Evolutionary conservation across 257 asterid species (phyloP).

Genomic region (Vinca minor): DNA sequence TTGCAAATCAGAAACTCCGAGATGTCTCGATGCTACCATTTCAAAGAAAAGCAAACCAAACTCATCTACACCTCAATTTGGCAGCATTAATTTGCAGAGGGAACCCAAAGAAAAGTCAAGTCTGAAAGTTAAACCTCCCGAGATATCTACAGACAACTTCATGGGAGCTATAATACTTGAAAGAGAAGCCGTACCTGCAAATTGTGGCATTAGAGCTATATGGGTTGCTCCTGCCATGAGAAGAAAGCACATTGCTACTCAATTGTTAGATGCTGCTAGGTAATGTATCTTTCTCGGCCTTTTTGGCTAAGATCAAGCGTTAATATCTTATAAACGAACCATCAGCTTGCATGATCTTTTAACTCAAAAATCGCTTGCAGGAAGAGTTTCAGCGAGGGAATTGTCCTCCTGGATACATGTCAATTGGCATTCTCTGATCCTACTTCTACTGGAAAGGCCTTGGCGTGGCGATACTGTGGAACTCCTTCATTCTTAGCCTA

Average conservation of each 20-base stretch:
- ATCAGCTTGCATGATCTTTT: no score
- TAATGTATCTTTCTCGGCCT: no score
- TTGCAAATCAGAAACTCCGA: conserved; percentile 3
- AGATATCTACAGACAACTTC: background rate
- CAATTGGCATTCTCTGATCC: conserved; percentile 20
- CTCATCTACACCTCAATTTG: conserved; percentile 7
- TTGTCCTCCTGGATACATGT: conserved; percentile 1
- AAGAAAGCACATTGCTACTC: conserved; percentile 14
- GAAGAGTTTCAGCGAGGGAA: conserved; percentile 10
- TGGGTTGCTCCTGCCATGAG: conserved; percentile 18
- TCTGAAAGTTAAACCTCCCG: background rate
- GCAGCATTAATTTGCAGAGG: conserved; percentile 6
- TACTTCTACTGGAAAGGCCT: conserved; percentile 10
- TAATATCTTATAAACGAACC: no score
- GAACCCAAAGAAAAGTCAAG: background rate
- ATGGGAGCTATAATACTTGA: conserved; percentile 12
- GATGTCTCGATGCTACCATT: background rate
- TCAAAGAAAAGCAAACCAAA: conserved; percentile 1
- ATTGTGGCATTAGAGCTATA: conserved; percentile 18
- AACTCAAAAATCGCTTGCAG: conserved; percentile 7
- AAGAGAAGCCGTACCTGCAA: conserved; percentile 3
- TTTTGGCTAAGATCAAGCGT: no score
- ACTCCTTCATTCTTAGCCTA: conserved; percentile 8
- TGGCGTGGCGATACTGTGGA: conserved; percentile 4
- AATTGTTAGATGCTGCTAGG: conserved; percentile 14